Evolutionary conservation across 108 stramenopile genomes (phyloP).

Genomic region (Bacterosira constricta): DNA sequence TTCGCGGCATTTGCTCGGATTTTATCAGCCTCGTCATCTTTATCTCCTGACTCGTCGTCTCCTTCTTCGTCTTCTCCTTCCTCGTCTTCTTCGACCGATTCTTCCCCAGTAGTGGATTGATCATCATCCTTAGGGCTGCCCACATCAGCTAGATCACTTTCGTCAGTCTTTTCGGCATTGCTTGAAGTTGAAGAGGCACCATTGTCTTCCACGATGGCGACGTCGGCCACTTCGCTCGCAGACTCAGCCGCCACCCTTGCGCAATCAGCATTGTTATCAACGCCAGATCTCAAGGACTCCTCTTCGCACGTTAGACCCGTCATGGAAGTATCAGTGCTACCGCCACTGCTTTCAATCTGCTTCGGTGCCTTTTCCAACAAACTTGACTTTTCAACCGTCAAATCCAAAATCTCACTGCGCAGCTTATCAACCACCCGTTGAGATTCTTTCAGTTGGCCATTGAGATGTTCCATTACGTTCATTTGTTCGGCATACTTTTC

Average conservation of each 20-base stretch:
- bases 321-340: neutral
- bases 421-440: conserved; percentile 44
- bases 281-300: neutral
- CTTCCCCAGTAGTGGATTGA: neutral
- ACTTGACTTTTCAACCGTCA: conserved; percentile 23
- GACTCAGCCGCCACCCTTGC: neutral
- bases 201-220: neutral
- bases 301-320: neutral
- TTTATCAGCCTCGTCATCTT: conserved; percentile 29
- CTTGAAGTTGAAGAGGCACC: no score
- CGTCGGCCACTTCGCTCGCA: neutral
- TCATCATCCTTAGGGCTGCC: conserved; percentile 4
- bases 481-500: conserved; percentile 47
- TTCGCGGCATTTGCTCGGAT: conserved; percentile 45
- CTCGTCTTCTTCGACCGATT: neutral
- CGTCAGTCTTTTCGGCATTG: neutral
- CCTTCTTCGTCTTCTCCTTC: conserved; percentile 2
- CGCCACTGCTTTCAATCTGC: neutral
- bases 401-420: conserved; percentile 38
- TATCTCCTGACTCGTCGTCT: conserved; percentile 6
- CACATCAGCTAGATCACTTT: neutral
- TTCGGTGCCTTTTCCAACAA: neutral
- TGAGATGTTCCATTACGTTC: conserved; percentile 31
- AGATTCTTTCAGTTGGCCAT: conserved; percentile 36
- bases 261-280: neutral